Percentiles rank a stretch among this genome's conserved stretches.
Conservation (phyloP, 2,329 filamentous ascomycete species). For the Bipolaris zeicola region DNA sequence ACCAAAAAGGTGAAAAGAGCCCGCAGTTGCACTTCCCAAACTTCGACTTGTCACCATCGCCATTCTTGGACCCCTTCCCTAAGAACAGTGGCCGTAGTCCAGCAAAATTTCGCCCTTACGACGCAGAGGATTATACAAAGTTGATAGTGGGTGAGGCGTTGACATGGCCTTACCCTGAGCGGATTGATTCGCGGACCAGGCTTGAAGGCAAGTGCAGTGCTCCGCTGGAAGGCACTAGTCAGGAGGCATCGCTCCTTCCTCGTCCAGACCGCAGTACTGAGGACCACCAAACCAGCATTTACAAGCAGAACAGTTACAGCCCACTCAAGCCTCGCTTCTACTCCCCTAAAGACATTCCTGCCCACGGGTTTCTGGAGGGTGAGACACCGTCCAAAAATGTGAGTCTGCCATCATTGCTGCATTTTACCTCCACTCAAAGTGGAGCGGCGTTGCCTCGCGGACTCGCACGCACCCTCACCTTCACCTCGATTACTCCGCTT, state of each 20-base stretch:
- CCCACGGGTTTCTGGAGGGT: conserved; percentile 22
- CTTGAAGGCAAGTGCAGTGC: conserved; percentile 12
- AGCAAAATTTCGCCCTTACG: conserved; percentile 30
- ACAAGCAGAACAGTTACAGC: conserved; percentile 8
- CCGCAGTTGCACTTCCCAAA: conserved; percentile 20
- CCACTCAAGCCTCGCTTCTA: conserved; percentile 39
- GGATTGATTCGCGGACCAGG: conserved; percentile 14
- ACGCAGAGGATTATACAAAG: conserved; percentile 35
- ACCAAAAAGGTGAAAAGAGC: conserved; percentile 7
- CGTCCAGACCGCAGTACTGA: conserved; percentile 23
- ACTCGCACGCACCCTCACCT: conserved; percentile 5
- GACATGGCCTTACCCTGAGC: conserved; percentile 22
- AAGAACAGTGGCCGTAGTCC: conserved; percentile 25
- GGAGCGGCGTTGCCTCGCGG: conserved; percentile 11
- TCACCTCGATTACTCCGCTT: conserved; percentile 11
- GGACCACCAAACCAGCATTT: conserved; percentile 14
- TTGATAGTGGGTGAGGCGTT: conserved; percentile 33
- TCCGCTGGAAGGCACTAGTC: conserved; percentile 10
- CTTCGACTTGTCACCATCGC: conserved; percentile 22
- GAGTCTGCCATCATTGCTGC: conserved; percentile 29
- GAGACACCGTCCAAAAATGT: conserved; percentile 42
- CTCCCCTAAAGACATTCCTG: conserved; percentile 33
- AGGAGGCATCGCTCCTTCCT: conserved; percentile 12
- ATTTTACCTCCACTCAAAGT: conserved; percentile 8
- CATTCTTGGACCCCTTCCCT: conserved; percentile 16